These are phyloP conservation scores for Halophytophthora polymorphica DNA, from an alignment of 352 stramenopile species.

Conservation along the genomic window DNA sequence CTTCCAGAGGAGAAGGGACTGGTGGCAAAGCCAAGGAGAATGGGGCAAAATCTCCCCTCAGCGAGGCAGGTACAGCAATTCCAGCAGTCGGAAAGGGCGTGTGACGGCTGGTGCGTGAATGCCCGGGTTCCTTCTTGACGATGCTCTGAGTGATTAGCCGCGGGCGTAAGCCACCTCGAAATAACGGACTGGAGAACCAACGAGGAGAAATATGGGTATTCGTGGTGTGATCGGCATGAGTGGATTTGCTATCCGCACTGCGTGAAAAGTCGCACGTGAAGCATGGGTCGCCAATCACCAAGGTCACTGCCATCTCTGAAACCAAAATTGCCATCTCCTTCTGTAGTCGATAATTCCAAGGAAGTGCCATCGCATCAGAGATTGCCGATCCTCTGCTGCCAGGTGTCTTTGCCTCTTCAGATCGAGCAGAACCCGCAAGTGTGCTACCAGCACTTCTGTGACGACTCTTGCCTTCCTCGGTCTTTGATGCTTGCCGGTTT, in stretches of 20 bases:
- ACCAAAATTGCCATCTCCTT: slow-evolving; percentile 58
- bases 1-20: background rate
- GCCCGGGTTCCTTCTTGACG: background rate
- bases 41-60: slow-evolving; percentile 7
- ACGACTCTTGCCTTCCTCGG: slow-evolving; percentile 10
- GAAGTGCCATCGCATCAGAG: slow-evolving; percentile 31
- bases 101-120: slow-evolving; percentile 26
- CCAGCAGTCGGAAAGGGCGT: slow-evolving; percentile 19
- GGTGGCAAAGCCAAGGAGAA: slow-evolving; percentile 45
- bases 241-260: background rate
- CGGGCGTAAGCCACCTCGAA: slow-evolving; percentile 27
- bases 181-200: slow-evolving; percentile 28
- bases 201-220: slow-evolving; percentile 10
- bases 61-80: background rate
- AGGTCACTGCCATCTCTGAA: slow-evolving; percentile 52
- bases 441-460: slow-evolving; percentile 16
- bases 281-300: slow-evolving; percentile 38
- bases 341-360: slow-evolving; percentile 58
- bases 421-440: slow-evolving; percentile 1
- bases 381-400: slow-evolving; percentile 9
- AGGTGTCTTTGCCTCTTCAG: slow-evolving; percentile 5
- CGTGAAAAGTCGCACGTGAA: slow-evolving; percentile 13
- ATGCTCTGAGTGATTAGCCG: slow-evolving; percentile 16
- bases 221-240: background rate
- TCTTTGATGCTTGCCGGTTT: slow-evolving; percentile 4